Base-by-base conservation (phyloP, 164 flowering plant species). In the Piper longum region DNA sequence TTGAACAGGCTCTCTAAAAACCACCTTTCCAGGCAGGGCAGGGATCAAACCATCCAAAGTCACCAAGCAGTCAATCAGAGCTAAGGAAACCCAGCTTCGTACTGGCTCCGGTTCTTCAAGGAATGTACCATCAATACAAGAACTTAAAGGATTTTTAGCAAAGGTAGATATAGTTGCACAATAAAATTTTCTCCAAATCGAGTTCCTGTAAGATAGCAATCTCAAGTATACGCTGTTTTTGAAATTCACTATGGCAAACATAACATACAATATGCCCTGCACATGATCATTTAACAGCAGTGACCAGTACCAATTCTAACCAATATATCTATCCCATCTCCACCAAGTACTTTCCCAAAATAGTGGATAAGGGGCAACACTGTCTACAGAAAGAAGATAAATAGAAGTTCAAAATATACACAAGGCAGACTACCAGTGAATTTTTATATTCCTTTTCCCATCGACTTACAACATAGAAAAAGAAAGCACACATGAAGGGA, bases 261-360 rank as follows among this genome's bases (percentile, higher is more conserved):
- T 14, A 16, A 56, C 41, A 64, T 9, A 36, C n/a, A n/a, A n/a
- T 12, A 65, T 43, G 17, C 54, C n/a, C 16, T 16, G 42, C 70
- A 69, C 12, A 64, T 60, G 14, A 2, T 2, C 41, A 59, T 41
- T 71, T 62, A 54, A 68, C 61, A 60, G 18, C 54, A 74, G 54
- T 57, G 40, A 26, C 48, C 76, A 14, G 60, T 89, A 93, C 99
- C 99, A 78, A 88, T 88, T 85, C 99, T 82, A 80, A 88, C 82
- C 76, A 93, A 80, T 67, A 73, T 95, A 77, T 90, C 99, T 72
- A 88, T 83, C 68, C 96, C 99, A 76, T 90, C 99, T 60, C 78
- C 61, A 71, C 82, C 79, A 45, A 93, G 82, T 74, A 96, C 95
- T 79, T 83, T 93, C 60, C 99, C 99, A 68, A 90, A 88, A 79